Evolutionary conservation across 495 filamentous ascomycete species (phyloP).

Genomic region (Tuber borchii): DNA sequence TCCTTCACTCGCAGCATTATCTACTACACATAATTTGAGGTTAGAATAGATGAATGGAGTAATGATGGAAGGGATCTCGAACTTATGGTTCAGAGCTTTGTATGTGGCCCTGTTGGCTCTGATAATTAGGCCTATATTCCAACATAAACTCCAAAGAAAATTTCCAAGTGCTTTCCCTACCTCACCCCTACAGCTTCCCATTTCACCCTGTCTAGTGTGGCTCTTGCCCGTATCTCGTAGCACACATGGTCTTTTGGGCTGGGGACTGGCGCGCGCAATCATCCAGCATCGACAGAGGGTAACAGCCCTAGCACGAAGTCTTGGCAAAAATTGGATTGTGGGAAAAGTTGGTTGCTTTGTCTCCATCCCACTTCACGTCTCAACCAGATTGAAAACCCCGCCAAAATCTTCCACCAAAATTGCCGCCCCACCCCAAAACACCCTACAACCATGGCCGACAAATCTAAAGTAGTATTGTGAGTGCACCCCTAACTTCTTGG

Average conservation of each 20-base stretch:
- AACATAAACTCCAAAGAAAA: background rate
- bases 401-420: conserved; percentile 15
- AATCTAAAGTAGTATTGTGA: background rate
- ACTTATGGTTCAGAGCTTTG: background rate
- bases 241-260: background rate
- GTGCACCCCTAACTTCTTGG: conserved; percentile 11
- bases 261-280: no score
- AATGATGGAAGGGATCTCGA: no score
- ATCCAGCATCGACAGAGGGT: conserved; percentile 9
- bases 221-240: background rate
- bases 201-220: background rate
- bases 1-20: no score
- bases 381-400: conserved; percentile 4
- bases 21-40: no score
- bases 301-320: conserved; percentile 32
- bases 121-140: background rate
- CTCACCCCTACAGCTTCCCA: background rate
- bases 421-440: background rate
- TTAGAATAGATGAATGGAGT: no score
- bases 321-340: conserved; percentile 34
- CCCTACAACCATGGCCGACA: conserved; percentile 32
- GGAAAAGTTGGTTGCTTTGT: conserved; percentile 22
- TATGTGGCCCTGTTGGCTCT: background rate
- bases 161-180: background rate
- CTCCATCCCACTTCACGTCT: conserved; percentile 25